Evolutionary conservation across 2,329 filamentous ascomycete genomes (phyloP).

Genomic region (Monilinia aucupariae): DNA sequence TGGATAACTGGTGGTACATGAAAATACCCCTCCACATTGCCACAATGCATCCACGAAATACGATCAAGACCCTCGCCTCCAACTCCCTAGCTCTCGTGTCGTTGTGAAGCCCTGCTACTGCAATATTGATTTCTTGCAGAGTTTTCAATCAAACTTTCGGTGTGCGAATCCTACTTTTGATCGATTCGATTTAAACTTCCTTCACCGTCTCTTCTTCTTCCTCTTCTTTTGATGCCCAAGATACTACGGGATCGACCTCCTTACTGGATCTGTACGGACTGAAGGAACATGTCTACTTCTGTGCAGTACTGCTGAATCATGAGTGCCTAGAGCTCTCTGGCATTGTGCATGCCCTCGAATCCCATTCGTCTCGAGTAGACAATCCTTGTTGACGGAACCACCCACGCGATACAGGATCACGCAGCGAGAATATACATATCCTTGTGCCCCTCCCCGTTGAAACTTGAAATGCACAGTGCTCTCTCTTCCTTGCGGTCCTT

Average conservation of each 20-base stretch:
- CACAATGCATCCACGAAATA: not conserved
- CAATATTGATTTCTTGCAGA: not conserved
- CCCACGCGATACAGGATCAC: slow-evolving; percentile 10
- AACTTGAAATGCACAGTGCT: slow-evolving; percentile 1
- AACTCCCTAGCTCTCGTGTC: not conserved
- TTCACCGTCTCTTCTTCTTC: slow-evolving; percentile 6
- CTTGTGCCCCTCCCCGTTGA: slow-evolving; percentile 9
- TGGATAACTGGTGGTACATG: too few species aligned
- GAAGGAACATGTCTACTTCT: not conserved
- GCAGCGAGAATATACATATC: slow-evolving; percentile 11
- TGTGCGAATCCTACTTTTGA: not conserved
- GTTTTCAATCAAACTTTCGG: slow-evolving; percentile 8
- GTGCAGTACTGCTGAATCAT: slow-evolving; percentile 3
- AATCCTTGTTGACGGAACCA: not conserved
- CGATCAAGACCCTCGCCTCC: not conserved
- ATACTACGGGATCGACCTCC: not conserved
- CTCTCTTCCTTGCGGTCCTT: too few species aligned
- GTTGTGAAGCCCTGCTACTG: not conserved
- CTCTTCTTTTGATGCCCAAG: not conserved
- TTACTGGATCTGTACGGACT: slow-evolving; percentile 7
- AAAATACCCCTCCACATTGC: not conserved
- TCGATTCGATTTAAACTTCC: not conserved
- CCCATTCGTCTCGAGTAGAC: not conserved
- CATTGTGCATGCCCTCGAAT: not conserved
- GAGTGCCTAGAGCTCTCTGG: not conserved